Evolutionary conservation across 75 land plant species (phyloP).

Genomic region (Larix kaempferi): DNA sequence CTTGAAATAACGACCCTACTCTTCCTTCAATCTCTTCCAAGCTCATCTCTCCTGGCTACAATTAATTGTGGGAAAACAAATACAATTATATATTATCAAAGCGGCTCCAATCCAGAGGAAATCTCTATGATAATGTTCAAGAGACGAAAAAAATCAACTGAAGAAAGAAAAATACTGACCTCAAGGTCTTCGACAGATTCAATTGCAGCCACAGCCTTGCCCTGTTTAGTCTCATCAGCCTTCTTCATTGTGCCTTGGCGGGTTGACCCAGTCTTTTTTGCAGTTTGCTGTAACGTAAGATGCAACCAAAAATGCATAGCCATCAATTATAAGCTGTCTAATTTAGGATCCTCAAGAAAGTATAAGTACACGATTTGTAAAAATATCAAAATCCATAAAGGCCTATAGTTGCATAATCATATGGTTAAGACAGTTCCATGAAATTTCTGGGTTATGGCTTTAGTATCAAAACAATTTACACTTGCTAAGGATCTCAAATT

Average conservation of each 20-base stretch:
- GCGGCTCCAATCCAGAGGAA: background rate
- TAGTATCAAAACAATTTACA: background rate
- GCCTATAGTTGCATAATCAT: background rate
- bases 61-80: background rate
- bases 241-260: slow-evolving; percentile 50
- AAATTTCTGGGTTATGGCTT: background rate
- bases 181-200: slow-evolving; percentile 75
- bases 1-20: slow-evolving; percentile 26
- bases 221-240: slow-evolving; percentile 42
- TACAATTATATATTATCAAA: background rate
- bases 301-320: background rate
- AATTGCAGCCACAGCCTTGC: slow-evolving; percentile 28
- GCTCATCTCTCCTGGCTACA: slow-evolving; percentile 42
- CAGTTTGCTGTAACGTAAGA: slow-evolving; percentile 37
- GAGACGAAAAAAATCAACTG: background rate
- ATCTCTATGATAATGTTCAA: background rate
- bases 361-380: too few relatives aligned
- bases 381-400: too few relatives aligned
- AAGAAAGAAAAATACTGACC: slow-evolving; percentile 27
- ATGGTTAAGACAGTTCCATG: background rate
- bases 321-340: background rate
- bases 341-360: too few relatives aligned
- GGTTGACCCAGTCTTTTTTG: slow-evolving; percentile 38
- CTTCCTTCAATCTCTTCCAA: slow-evolving; percentile 40
- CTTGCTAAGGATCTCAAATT: background rate